Conservation (phyloP, 2,329 filamentous ascomycete genomes). For the Aspergillus phoenicis region DNA sequence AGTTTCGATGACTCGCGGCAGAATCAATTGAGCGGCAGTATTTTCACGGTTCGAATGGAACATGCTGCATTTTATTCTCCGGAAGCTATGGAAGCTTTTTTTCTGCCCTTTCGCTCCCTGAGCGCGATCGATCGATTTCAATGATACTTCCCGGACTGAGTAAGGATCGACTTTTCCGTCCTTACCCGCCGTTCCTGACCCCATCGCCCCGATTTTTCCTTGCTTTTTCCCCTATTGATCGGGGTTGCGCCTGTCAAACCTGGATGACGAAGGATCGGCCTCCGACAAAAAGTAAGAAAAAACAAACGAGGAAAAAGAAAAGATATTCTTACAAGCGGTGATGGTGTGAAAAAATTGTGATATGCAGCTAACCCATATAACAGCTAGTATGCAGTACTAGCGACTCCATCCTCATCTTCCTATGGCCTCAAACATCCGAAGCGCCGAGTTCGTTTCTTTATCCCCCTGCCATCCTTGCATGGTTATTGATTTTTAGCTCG, state of each 20-base stretch:
- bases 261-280: background rate
- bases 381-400: background rate
- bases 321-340: background rate
- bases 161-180: background rate
- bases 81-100: background rate
- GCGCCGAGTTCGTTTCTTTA: background rate
- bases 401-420: background rate
- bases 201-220: background rate
- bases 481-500: constrained; percentile 1
- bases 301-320: background rate
- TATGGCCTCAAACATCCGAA: too few relatives aligned
- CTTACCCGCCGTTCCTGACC: background rate
- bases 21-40: background rate
- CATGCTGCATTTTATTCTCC: background rate
- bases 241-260: background rate
- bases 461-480: constrained; percentile 5
- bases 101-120: background rate
- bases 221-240: background rate
- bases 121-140: background rate
- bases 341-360: background rate
- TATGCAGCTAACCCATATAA: constrained; percentile 3
- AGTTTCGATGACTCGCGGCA: background rate
- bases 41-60: background rate
- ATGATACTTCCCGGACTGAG: background rate
- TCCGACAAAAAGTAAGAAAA: background rate